Base-by-base conservation (phyloP, 2,329 filamentous ascomycete species). In the Diaporthe longicolla region DNA sequence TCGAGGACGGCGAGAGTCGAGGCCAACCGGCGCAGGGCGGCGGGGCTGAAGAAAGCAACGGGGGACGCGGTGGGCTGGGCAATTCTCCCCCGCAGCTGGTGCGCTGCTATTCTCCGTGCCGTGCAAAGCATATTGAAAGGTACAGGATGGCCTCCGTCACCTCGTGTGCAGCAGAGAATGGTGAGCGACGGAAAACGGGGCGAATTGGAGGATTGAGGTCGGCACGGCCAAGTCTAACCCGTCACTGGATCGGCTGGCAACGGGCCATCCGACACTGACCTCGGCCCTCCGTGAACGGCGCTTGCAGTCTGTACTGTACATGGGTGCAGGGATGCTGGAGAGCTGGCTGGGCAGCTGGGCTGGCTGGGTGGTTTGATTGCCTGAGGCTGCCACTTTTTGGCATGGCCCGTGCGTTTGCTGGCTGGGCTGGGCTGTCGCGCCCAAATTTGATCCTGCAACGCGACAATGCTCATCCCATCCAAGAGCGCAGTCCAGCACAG, bases 1-100 rank as follows among this genome's bases (percentile, higher is more conserved):
- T 99, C 97, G 76, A 99, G 90, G 71, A 99, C 87, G 59, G 96
- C 96, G 73, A 99, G 90, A 48, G 95, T 97, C 68, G 95, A 98
- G 74, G 97, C 89, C 75, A 97, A 87, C 79, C 93, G 90, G 79
- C 89, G 88, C 77, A 93, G 85, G 76, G 89, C 87, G 73, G 90
- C 91, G 82, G 85, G 81, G 82, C 84, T 81, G 75, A 80, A 80
- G 75, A 82, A 77, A 66, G 76, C 80, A 65, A 82, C 78, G 76
- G 80, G 81, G 29, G 78, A 78, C 6, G 69, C 37, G 65, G 80
- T 75, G 68, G 77, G 75, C 43, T 74, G 74, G 48, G 73, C 40
- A 24, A 71, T 68, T 63, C 52, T 54, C 29, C 68, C 61, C 45
- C 69, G 76, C 74, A 75, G 52, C 43, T 76, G 74, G 24, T 65